phyloP scores from a whole-genome alignment of 2,329 filamentous ascomycete genomes.

The Cladosporium sp. region DNA sequence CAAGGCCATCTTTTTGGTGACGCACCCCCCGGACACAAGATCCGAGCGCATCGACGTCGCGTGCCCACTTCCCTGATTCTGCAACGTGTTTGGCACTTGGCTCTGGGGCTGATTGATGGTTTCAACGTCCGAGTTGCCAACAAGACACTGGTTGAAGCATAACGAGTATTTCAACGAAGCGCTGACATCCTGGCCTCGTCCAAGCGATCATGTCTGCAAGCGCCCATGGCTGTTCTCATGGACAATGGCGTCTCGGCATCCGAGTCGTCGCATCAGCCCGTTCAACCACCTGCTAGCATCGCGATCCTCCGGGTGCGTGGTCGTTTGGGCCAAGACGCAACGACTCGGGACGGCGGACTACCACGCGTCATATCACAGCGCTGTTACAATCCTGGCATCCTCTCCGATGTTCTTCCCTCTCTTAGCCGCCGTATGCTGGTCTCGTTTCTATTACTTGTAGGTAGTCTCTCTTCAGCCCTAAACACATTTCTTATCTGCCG shows the following conservation, averaged over 20 bases:
- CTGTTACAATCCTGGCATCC: background rate
- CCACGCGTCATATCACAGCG: constrained; percentile 3
- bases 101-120: background rate
- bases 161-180: too few species aligned
- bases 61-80: constrained; percentile 4
- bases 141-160: background rate
- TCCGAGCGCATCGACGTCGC: background rate
- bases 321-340: constrained; percentile 9
- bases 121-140: background rate
- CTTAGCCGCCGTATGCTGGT: background rate
- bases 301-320: background rate
- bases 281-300: background rate
- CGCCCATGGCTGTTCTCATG: too few species aligned
- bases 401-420: constrained; percentile 4
- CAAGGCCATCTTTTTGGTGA: background rate
- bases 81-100: background rate
- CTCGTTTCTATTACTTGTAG: background rate
- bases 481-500: background rate
- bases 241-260: background rate
- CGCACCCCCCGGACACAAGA: background rate
- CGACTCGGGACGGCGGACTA: background rate
- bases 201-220: too few species aligned
- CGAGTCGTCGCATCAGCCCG: background rate
- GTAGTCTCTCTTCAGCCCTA: background rate
- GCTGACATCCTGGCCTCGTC: too few species aligned